These are phyloP conservation scores for Cladobotryum protrusum DNA, from an alignment of 2,329 filamentous ascomycete genomes.

Conservation along the genomic window DNA sequence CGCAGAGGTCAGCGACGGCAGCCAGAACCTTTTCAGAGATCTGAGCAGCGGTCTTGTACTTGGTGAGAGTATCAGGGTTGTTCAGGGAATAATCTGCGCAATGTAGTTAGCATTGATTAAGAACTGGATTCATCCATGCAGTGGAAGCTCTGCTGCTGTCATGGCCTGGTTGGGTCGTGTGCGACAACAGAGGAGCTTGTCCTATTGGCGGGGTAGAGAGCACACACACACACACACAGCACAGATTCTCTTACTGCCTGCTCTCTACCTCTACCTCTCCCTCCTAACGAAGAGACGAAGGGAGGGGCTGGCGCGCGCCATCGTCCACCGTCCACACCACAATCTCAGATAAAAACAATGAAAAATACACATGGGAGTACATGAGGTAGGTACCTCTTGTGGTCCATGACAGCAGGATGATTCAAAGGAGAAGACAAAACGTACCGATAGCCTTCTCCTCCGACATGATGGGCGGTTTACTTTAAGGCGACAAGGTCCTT, in stretches of 20 bases:
- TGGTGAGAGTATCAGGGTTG: slow-evolving; percentile 92
- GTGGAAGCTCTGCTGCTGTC: not conserved
- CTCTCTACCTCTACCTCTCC: no score
- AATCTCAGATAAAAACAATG: no score
- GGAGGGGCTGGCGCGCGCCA: not conserved
- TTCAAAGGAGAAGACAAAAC: slow-evolving; percentile 16
- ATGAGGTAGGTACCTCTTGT: no score
- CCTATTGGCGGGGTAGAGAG: slow-evolving; percentile 21
- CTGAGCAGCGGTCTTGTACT: slow-evolving; percentile 94
- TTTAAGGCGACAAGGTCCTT: slow-evolving; percentile 1
- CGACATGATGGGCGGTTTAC: slow-evolving; percentile 34
- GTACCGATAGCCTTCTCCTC: slow-evolving; percentile 41
- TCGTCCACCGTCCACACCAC: not conserved
- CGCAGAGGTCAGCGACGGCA: slow-evolving; percentile 66
- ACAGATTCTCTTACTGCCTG: not conserved
- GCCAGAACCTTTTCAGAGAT: slow-evolving; percentile 96
- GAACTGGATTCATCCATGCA: no score
- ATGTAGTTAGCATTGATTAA: slow-evolving; percentile 3
- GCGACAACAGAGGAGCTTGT: not conserved
- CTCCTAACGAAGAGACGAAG: not conserved
- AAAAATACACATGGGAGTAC: no score
- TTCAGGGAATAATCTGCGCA: slow-evolving; percentile 74
- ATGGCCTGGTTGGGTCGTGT: not conserved
- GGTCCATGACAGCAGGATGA: not conserved
- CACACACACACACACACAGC: no score